Conservation (phyloP, 306 rosid genomes). For the Pueraria montana region DNA sequence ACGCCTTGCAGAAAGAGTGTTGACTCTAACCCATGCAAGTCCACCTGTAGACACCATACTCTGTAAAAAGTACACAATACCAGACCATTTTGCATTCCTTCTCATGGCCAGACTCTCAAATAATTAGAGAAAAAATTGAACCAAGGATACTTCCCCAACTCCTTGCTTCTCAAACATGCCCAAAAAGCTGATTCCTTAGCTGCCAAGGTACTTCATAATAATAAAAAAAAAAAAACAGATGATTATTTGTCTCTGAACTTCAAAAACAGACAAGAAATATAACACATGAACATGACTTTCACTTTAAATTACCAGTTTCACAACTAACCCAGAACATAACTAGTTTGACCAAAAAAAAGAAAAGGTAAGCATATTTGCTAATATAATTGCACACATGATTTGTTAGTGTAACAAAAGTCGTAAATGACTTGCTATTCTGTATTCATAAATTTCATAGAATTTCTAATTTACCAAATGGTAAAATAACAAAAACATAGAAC, state of each 20-base stretch:
- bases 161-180: conserved; percentile 15
- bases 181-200: not conserved
- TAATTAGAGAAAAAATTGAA: not conserved
- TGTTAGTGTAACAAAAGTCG: not conserved
- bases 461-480: conserved; percentile 20
- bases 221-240: not conserved
- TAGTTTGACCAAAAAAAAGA: not conserved
- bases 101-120: conserved; percentile 12
- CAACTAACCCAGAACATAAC: conserved; percentile 5
- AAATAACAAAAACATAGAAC: conserved; percentile 8
- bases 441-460: not conserved
- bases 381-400: not conserved
- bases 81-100: not conserved
- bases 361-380: not conserved
- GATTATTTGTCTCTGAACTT: conserved; percentile 25
- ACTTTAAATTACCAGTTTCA: conserved; percentile 23
- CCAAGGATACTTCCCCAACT: conserved; percentile 1
- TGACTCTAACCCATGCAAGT: conserved; percentile 15
- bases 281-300: not conserved
- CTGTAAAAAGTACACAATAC: not conserved
- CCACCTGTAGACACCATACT: not conserved
- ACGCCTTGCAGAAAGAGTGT: not conserved
- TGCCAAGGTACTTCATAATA: not conserved
- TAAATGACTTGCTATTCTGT: conserved; percentile 17
- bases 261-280: conserved; percentile 33